These are phyloP conservation scores for Penicillium angulare DNA, from an alignment of 495 filamentous ascomycete genomes.

Conservation along the genomic window DNA sequence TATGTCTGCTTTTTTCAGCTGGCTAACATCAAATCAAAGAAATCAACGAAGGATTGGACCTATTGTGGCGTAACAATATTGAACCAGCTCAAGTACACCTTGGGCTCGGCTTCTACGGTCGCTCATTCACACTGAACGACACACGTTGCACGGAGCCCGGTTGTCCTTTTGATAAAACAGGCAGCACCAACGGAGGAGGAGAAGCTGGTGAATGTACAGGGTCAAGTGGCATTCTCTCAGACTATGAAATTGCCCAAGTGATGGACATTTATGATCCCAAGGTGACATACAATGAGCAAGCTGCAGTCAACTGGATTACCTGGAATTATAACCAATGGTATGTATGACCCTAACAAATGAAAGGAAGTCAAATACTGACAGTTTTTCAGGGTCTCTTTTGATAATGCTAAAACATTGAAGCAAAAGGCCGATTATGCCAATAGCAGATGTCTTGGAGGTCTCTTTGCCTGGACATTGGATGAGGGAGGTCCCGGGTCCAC, in stretches of 20 bases:
- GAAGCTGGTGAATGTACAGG: conserved; percentile 1
- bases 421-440: conserved; percentile 1
- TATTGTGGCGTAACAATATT: conserved; percentile 32
- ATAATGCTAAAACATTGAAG: conserved; percentile 2
- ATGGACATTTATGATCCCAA: neutral
- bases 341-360: no score
- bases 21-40: conserved; percentile 16
- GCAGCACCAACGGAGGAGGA: neutral
- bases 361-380: no score
- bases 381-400: neutral
- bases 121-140: conserved; percentile 17
- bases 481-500: neutral
- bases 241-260: conserved; percentile 3
- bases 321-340: conserved; percentile 3
- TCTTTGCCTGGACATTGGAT: conserved; percentile 8
- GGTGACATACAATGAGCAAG: neutral
- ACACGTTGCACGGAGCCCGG: conserved; percentile 2
- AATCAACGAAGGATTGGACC: conserved; percentile 22
- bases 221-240: neutral
- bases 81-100: conserved; percentile 31
- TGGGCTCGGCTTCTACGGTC: conserved; percentile 37
- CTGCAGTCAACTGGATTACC: neutral
- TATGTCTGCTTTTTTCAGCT: no score
- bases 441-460: neutral
- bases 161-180: neutral